Evolutionary conservation across 2,329 filamentous ascomycete genomes (phyloP).

Genomic region (Hypoxylon sp.): DNA sequence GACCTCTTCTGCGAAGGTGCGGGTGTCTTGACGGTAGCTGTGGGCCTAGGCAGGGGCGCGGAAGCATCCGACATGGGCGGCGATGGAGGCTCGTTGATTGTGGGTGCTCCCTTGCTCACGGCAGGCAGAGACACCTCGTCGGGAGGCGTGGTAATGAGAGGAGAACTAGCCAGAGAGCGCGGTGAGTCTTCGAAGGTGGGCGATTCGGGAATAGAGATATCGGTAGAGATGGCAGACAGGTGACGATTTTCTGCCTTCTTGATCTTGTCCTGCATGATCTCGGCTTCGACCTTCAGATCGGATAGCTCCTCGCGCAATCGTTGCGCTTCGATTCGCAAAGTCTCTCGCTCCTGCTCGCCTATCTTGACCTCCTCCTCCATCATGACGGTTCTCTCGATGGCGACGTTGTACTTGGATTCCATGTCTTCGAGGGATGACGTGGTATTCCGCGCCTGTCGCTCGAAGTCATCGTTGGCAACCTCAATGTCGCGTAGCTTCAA

Average conservation of each 20-base stretch:
- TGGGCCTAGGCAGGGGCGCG: slow-evolving; percentile 62
- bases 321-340: slow-evolving; percentile 88
- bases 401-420: slow-evolving; percentile 95
- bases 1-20: slow-evolving; percentile 53
- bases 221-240: slow-evolving; percentile 66
- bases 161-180: slow-evolving; percentile 87
- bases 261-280: slow-evolving; percentile 93
- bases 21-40: slow-evolving; percentile 54
- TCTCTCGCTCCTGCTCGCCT: slow-evolving; percentile 91
- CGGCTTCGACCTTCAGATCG: slow-evolving; percentile 92
- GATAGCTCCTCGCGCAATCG: slow-evolving; percentile 88
- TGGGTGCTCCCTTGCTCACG: slow-evolving; percentile 66
- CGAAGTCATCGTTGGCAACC: slow-evolving; percentile 97
- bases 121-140: slow-evolving; percentile 68
- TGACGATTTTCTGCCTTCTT: slow-evolving; percentile 72
- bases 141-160: slow-evolving; percentile 87
- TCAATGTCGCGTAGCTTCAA: slow-evolving; percentile 91
- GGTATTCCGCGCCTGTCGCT: slow-evolving; percentile 94
- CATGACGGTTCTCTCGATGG: slow-evolving; percentile 91
- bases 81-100: slow-evolving; percentile 85
- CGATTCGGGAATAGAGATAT: slow-evolving; percentile 71
- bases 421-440: slow-evolving; percentile 95
- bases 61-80: slow-evolving; percentile 92
- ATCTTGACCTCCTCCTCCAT: slow-evolving; percentile 93
- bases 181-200: slow-evolving; percentile 80